These are phyloP conservation scores for Rickenella mellea DNA, from an alignment of 768 basidiomycete species.

Conservation along the genomic window DNA sequence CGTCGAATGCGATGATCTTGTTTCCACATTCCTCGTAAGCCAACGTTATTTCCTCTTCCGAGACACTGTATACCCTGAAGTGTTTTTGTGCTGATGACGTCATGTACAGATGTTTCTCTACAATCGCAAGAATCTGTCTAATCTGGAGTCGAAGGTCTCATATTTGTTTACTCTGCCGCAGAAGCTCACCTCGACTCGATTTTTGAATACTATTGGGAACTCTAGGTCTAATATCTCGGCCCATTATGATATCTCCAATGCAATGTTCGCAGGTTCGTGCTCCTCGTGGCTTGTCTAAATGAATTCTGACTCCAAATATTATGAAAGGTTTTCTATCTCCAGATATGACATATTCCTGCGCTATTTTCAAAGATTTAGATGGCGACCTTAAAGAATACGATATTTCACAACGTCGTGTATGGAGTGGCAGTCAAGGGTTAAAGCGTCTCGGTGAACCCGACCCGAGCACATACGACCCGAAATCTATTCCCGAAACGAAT, in stretches of 20 bases:
- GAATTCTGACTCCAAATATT: constrained; percentile 1
- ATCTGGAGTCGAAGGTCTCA: constrained; percentile 39
- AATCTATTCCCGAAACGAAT: neutral
- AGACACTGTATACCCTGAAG: neutral
- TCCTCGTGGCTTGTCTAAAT: constrained; percentile 3
- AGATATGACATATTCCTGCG: constrained; percentile 76
- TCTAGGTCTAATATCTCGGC: constrained; percentile 62
- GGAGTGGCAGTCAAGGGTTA: constrained; percentile 29
- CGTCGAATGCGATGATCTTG: constrained; percentile 58
- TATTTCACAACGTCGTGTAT: constrained; percentile 13
- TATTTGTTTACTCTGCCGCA: constrained; percentile 45
- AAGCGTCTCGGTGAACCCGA: constrained; percentile 12
- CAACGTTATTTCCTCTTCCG: neutral
- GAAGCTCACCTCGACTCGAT: constrained; percentile 46
- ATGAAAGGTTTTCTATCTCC: constrained; percentile 42
- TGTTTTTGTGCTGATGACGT: neutral
- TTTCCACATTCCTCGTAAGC: constrained; percentile 51
- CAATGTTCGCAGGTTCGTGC: constrained; percentile 52
- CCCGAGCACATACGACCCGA: neutral
- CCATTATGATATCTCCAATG: constrained; percentile 74
- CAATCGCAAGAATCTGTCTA: constrained; percentile 40
- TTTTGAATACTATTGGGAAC: constrained; percentile 58
- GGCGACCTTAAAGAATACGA: constrained; percentile 34
- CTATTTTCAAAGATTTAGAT: constrained; percentile 58
- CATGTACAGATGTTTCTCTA: constrained; percentile 49